Base-by-base conservation (phyloP, 2,329 filamentous ascomycete genomes). In the Colletotrichum sp. region DNA sequence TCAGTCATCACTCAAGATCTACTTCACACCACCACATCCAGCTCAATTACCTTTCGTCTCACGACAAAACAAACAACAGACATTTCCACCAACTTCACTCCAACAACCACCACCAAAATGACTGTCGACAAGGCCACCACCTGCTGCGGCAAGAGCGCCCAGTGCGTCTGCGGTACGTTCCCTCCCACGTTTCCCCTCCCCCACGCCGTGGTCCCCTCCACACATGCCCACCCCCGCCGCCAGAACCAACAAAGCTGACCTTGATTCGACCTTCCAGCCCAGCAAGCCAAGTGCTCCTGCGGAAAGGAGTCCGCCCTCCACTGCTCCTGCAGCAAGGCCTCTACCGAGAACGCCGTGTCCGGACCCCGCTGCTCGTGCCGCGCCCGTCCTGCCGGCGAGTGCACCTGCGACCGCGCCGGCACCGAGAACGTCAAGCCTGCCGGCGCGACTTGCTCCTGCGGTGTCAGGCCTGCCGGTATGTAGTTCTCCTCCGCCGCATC, bases 271-370 rank as follows among this genome's bases (percentile, higher is more conserved):
- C 30, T 18, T 7, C 72, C 69, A 92, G 92, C 92, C 80, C 85
- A 91, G 80, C 89, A 93, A 85, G 92, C 92, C 10, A 93, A 89
- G 76, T 98, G 96, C 92, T 98, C 95, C 18, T 99, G 96, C 85
- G 96, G 96, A 83, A 93, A 98, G 89, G 91, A 97, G 84, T 92
- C 93, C 6, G 96, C 96, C 66, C 92, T 98, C 65, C 90, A 96
- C 84, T 99, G 96, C 91, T 94, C 89, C 78, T 98, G 96, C 88
- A 92, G 92, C 81, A 96, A 95, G 85, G 91, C 96, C 6, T 78
- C 89, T 6, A 86, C 88, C 18, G 96, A 98, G 89, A 98, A 98
- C 89, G 87, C 87, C 55, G 84, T 95, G 72, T 85, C 88, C 8
- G 95, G 95, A 8, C 90, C 95, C 52, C 90, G 95, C 80, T 98